phyloP scores from a whole-genome alignment of 1,284 basidiomycete species.

The Melampsora larici-populina region DNA sequence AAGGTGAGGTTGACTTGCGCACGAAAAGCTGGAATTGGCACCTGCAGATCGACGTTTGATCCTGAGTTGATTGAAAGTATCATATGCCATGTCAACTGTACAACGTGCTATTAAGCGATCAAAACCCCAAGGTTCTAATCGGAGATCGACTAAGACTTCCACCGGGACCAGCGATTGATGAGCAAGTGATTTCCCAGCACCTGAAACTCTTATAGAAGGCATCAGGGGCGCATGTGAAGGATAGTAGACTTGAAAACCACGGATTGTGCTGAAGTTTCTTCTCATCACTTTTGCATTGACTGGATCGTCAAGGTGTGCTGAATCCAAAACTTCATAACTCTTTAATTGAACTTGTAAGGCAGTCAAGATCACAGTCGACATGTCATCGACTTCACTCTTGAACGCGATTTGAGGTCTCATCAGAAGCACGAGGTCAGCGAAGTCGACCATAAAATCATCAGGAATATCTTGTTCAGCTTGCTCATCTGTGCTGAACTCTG shows the following conservation, averaged over 20 bases:
- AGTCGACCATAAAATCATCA: constrained; percentile 56
- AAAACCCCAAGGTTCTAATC: constrained; percentile 75
- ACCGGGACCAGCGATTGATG: constrained; percentile 64
- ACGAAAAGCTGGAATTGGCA: constrained; percentile 38
- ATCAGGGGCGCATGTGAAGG: constrained; percentile 57
- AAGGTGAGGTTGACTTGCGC: constrained; percentile 41
- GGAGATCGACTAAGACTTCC: constrained; percentile 79
- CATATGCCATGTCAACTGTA: constrained; percentile 78
- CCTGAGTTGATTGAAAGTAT: constrained; percentile 89
- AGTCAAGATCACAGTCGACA: constrained; percentile 71
- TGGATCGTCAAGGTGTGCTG: constrained; percentile 73
- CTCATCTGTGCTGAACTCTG: constrained; percentile 43
- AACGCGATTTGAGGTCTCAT: constrained; percentile 88
- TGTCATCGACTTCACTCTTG: constrained; percentile 63
- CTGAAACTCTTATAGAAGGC: constrained; percentile 6
- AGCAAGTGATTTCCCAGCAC: constrained; percentile 21
- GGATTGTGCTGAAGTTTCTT: constrained; percentile 70
- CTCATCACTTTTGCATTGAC: constrained; percentile 81
- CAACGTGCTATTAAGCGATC: constrained; percentile 87
- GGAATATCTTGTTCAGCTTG: constrained; percentile 52
- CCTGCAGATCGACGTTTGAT: constrained; percentile 45
- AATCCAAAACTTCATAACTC: constrained; percentile 77
- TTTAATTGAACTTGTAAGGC: constrained; percentile 79
- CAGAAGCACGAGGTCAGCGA: constrained; percentile 75
- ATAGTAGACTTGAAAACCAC: constrained; percentile 82